Conservation (phyloP, 1,284 basidiomycete genomes). For the Exobasidium cylindrosporum region DNA sequence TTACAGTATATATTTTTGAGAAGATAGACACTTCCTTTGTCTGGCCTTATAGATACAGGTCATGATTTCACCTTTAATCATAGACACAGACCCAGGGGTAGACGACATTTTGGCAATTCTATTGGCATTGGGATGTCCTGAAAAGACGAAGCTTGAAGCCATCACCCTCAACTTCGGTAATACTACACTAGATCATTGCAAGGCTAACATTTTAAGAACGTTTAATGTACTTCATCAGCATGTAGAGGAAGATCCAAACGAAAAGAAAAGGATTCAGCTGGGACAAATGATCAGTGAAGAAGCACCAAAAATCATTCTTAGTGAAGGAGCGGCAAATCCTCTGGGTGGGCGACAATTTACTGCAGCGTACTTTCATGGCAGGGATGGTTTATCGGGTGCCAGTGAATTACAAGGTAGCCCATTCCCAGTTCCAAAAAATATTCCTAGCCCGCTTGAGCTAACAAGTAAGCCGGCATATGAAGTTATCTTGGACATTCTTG, state of each 20-base stretch:
- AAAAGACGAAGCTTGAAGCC: conserved; percentile 53
- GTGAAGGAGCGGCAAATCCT: conserved; percentile 69
- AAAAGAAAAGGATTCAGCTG: conserved; percentile 2
- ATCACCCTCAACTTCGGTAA: conserved; percentile 66
- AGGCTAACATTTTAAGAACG: conserved; percentile 60
- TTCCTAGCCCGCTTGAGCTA: conserved; percentile 53
- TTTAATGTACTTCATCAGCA: conserved; percentile 62
- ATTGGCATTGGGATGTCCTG: conserved; percentile 26
- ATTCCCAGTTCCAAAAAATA: conserved; percentile 27
- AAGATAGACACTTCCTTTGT: too few relatives aligned
- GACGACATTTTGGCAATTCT: conserved; percentile 78
- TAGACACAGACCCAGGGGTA: conserved; percentile 64
- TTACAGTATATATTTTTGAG: too few relatives aligned
- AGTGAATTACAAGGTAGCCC: conserved; percentile 39
- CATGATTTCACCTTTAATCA: conserved; percentile 20
- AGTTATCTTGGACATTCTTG: conserved; percentile 69
- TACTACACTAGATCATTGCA: conserved; percentile 55
- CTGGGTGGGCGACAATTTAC: conserved; percentile 72
- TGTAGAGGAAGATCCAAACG: not conserved
- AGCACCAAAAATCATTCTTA: conserved; percentile 13
- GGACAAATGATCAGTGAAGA: not conserved
- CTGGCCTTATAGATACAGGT: not conserved
- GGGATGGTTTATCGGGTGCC: conserved; percentile 47
- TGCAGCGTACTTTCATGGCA: conserved; percentile 70
- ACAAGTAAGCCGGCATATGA: conserved; percentile 62